Conservation (phyloP, 2,329 filamentous ascomycete genomes). For the Phialophora tarda region DNA sequence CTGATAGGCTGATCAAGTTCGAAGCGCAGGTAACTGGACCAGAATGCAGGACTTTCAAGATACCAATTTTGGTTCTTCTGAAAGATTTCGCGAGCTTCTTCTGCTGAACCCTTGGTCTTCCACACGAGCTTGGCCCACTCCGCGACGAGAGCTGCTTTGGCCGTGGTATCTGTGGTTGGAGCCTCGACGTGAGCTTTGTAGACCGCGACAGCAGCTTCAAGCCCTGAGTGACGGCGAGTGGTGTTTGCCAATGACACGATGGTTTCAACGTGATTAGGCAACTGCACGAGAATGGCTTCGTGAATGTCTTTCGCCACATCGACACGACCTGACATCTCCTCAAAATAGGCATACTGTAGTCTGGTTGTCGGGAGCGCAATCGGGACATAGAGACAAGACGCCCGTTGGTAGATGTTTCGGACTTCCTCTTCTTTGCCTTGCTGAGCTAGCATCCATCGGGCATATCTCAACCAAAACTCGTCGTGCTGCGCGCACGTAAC, state of each 20-base stretch:
- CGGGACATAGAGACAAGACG: constrained; percentile 82
- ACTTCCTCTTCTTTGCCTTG: constrained; percentile 84
- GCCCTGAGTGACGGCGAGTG: constrained; percentile 78
- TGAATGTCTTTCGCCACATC: constrained; percentile 86
- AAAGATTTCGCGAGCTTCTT: constrained; percentile 84
- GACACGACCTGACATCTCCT: constrained; percentile 79
- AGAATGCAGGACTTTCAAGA: constrained; percentile 83
- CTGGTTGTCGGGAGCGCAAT: constrained; percentile 83
- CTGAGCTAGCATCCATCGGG: constrained; percentile 87
- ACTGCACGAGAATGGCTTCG: constrained; percentile 72
- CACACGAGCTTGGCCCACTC: constrained; percentile 87
- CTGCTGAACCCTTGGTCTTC: constrained; percentile 80
- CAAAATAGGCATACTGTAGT: constrained; percentile 91
- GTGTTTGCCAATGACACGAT: constrained; percentile 88
- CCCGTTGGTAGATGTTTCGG: constrained; percentile 88
- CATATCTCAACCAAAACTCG: constrained; percentile 98
- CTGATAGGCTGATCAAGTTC: constrained; percentile 82
- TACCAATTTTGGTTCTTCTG: constrained; percentile 82
- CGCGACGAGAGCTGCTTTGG: constrained; percentile 84
- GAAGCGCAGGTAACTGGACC: constrained; percentile 86
- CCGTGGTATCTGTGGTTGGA: constrained; percentile 72
- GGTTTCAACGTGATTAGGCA: constrained; percentile 84
- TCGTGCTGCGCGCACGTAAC: constrained; percentile 94
- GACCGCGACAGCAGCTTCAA: constrained; percentile 82
- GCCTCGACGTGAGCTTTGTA: constrained; percentile 82